Base-by-base conservation (phyloP, 1,284 basidiomycete species). In the Leccinum angustisporum region DNA sequence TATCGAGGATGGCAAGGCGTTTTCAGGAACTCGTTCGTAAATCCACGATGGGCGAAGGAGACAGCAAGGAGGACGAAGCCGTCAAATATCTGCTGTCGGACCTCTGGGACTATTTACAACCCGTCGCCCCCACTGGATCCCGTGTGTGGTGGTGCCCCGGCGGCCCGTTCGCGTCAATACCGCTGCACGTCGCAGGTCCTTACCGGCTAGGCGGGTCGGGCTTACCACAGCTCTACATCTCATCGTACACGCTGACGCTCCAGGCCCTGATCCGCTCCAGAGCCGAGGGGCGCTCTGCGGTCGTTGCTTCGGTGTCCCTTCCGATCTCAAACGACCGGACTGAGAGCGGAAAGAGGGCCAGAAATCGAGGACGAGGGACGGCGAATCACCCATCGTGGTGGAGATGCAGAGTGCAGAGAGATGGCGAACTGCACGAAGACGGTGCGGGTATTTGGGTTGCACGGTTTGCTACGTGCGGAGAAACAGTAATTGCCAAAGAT, bases 101-200 rank as follows among this genome's bases (percentile, higher is more conserved):
- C 5, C 64, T 79, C 18, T 79, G 78, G 78, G 61, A 71, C n/a
- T 61, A 58, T 43, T 31, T 79, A 5, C 25, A 57, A 43, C 34
- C 60, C 4, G 54, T 53, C 27, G 56, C 63, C 5, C 56, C 60
- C 1, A 56, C 54, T 16, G 65, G 72, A 16, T 72, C 76, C 1
- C 74, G 76, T 10, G 68, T 82, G 16, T 81, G 80, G 78, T 82
- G 80, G 80, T 81, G 78, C 58, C 78, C 78, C 2, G 77, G 76
- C 0, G 72, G 72, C 1, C 50, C 57, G 5, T 66, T 81, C 30
- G 65, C 74, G 16, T 66, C 67, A 13, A 61, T 81, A 13, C 80
- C 81, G 1, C 62, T 81, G 1, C 80, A 81, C 36, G 78, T 78
- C 1, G 79, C 79, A 9, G 72, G 74, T 7, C 67, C 70, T 3